A percentile compares a stretch with the other conserved stretches of the same genome.
Evolutionary conservation across 768 basidiomycete genomes (phyloP).

Genomic region (Pulveroboletus sp.): DNA sequence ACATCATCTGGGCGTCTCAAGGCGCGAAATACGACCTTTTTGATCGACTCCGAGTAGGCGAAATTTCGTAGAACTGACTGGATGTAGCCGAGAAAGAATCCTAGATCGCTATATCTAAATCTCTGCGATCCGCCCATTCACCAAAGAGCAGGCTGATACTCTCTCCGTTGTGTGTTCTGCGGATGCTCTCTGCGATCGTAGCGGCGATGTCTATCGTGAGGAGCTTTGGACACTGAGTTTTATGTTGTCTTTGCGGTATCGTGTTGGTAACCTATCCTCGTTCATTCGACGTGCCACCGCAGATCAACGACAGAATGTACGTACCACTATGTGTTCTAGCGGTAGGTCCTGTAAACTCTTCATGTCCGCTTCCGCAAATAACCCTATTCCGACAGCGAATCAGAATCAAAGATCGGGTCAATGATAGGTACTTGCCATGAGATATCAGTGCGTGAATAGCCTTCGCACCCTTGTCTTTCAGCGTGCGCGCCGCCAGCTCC

Average conservation of each 20-base stretch:
- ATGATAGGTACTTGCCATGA: slow-evolving; percentile 58
- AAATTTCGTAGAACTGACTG: not conserved
- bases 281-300: not conserved
- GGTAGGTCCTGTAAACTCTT: slow-evolving; percentile 64
- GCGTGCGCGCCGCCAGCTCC: slow-evolving; percentile 74
- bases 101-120: slow-evolving; percentile 29
- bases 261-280: slow-evolving; percentile 85
- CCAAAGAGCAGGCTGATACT: slow-evolving; percentile 86
- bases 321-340: slow-evolving; percentile 80
- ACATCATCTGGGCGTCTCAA: too few species aligned
- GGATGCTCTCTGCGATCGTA: slow-evolving; percentile 92
- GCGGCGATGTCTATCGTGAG: slow-evolving; percentile 87
- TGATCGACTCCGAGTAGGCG: not conserved
- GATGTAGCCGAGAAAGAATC: not conserved
- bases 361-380: slow-evolving; percentile 77
- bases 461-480: slow-evolving; percentile 86
- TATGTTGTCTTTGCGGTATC: slow-evolving; percentile 76
- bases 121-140: slow-evolving; percentile 61
- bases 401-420: slow-evolving; percentile 5
- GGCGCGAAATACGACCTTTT: too few species aligned
- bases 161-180: slow-evolving; percentile 91
- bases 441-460: slow-evolving; percentile 85
- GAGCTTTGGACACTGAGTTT: slow-evolving; percentile 64
- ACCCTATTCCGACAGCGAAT: slow-evolving; percentile 41
- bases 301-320: slow-evolving; percentile 19